These are phyloP conservation scores for Boletus holoroseus DNA, from an alignment of 1,284 basidiomycete genomes.

Conservation along the genomic window DNA sequence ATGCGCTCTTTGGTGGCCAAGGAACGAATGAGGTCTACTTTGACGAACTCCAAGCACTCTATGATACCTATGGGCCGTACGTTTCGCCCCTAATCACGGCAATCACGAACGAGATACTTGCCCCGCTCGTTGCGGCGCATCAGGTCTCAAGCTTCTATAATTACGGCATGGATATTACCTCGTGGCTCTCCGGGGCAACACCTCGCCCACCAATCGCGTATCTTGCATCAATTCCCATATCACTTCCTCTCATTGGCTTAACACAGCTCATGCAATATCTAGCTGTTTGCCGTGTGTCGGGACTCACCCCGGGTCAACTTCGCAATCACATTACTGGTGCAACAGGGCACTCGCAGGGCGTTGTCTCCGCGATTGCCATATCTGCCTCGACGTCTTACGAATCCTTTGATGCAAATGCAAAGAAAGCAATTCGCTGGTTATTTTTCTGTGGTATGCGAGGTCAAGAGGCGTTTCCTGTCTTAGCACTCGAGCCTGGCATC, in stretches of 20 bases:
- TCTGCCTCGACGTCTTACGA: conserved; percentile 76
- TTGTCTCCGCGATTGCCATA: conserved; percentile 87
- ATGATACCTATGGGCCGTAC: conserved; percentile 87
- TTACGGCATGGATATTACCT: conserved; percentile 75
- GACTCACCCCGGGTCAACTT: conserved; percentile 77
- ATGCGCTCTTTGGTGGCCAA: conserved; percentile 97
- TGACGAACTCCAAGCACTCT: conserved; percentile 89
- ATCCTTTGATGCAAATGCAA: conserved; percentile 68
- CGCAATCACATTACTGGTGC: conserved; percentile 75
- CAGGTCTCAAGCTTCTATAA: conserved; percentile 67
- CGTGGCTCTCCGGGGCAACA: conserved; percentile 75
- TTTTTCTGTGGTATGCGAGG: conserved; percentile 93
- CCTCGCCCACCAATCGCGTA: conserved; percentile 81
- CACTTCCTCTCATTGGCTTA: conserved; percentile 91
- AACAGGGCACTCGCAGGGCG: conserved; percentile 96
- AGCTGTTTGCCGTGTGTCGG: conserved; percentile 68
- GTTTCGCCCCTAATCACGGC: conserved; percentile 66
- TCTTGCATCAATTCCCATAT: conserved; percentile 91
- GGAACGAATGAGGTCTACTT: conserved; percentile 98
- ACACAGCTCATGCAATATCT: conserved; percentile 95
- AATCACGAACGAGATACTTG: conserved; percentile 64
- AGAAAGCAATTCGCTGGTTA: conserved; percentile 85
- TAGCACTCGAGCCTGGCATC: conserved; percentile 85
- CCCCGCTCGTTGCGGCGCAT: conserved; percentile 65
- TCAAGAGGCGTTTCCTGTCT: conserved; percentile 92